These are phyloP conservation scores for Candida krabiensis DNA, from an alignment of 805 yeast species.

Conservation along the genomic window DNA sequence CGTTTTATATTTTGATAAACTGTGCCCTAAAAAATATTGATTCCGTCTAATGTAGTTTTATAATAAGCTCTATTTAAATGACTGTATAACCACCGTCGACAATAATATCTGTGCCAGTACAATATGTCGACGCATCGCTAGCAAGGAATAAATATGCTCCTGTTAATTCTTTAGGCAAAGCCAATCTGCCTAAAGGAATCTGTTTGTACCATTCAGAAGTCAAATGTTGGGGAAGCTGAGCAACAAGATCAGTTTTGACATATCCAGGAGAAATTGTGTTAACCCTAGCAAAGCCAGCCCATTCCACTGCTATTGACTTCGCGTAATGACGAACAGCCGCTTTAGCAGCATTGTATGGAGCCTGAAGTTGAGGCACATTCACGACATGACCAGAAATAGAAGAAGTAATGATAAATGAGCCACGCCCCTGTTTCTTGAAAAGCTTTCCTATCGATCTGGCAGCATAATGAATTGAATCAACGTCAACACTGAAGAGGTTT, in stretches of 20 bases:
- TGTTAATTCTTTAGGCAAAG: slow-evolving; percentile 66
- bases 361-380: slow-evolving; percentile 84
- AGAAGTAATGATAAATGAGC: slow-evolving; percentile 81
- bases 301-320: slow-evolving; percentile 80
- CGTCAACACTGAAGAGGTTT: slow-evolving; percentile 69
- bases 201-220: slow-evolving; percentile 48
- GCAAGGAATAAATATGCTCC: slow-evolving; percentile 83
- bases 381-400: slow-evolving; percentile 89
- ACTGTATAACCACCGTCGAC: slow-evolving; percentile 79
- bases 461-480: slow-evolving; percentile 79
- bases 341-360: slow-evolving; percentile 83
- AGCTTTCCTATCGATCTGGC: slow-evolving; percentile 72
- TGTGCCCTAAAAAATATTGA: too few relatives aligned
- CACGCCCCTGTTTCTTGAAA: slow-evolving; percentile 71
- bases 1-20: too few relatives aligned
- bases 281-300: slow-evolving; percentile 87
- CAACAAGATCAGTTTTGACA: slow-evolving; percentile 68
- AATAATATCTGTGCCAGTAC: slow-evolving; percentile 74
- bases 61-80: slow-evolving; percentile 41
- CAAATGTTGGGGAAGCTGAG: slow-evolving; percentile 43
- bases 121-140: slow-evolving; percentile 75
- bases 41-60: too few relatives aligned
- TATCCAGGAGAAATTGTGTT: slow-evolving; percentile 87
- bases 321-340: slow-evolving; percentile 79
- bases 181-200: slow-evolving; percentile 76